phyloP scores from a whole-genome alignment of 768 basidiomycete genomes.

The Pholiota conissans region DNA sequence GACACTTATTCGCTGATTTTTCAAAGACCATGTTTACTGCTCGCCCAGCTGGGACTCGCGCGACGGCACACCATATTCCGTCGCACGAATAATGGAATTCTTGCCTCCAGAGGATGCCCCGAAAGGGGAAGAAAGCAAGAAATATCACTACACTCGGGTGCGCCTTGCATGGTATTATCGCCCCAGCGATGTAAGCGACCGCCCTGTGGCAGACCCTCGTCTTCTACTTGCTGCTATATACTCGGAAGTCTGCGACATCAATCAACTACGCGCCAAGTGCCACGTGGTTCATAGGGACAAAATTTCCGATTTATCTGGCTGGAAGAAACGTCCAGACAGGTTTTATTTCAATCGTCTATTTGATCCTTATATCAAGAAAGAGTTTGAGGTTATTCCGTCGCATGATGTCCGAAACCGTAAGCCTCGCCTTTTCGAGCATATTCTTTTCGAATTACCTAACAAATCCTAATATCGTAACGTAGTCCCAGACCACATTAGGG shows the following conservation, averaged over 20 bases:
- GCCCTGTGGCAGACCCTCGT: constrained; percentile 87
- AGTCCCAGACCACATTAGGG: constrained; percentile 84
- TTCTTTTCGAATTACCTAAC: constrained; percentile 17
- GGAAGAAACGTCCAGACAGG: constrained; percentile 92
- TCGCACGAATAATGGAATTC: constrained; percentile 97
- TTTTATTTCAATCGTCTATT: constrained; percentile 97
- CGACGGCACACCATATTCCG: constrained; percentile 93
- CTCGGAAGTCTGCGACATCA: constrained; percentile 93
- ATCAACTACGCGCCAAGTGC: constrained; percentile 90
- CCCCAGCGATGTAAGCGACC: constrained; percentile 92
- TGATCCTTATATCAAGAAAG: constrained; percentile 97
- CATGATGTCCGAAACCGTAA: constrained; percentile 86
- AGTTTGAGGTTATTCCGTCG: constrained; percentile 93
- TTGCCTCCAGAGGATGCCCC: constrained; percentile 75
- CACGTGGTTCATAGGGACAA: constrained; percentile 94
- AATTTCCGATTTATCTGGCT: constrained; percentile 87
- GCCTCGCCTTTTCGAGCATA: constrained; percentile 33
- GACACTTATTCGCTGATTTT: constrained; percentile 33
- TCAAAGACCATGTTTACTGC: constrained; percentile 94
- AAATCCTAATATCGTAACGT: constrained; percentile 23
- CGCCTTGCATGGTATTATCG: constrained; percentile 97
- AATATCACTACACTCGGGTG: constrained; percentile 77
- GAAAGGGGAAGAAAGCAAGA: constrained; percentile 65
- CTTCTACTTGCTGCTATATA: constrained; percentile 94
- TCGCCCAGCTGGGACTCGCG: constrained; percentile 90